Base-by-base conservation (phyloP, 2,329 filamentous ascomycete species). In the Talaromyces sp. region DNA sequence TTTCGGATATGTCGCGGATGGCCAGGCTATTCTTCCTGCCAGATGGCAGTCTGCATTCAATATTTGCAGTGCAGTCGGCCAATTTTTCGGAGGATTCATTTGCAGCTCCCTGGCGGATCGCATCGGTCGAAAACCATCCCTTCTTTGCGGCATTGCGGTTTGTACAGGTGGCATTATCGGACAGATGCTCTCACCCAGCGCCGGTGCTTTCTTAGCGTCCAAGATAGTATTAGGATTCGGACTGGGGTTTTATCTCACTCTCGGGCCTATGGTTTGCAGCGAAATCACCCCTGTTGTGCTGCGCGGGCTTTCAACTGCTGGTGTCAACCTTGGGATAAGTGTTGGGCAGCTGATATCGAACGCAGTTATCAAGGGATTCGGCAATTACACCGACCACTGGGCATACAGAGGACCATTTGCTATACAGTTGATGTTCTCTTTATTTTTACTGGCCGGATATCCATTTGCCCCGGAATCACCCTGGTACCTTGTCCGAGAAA, bases 251-350 rank as follows among this genome's bases (percentile, higher is more conserved):
- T 50, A 50, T 24, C 47, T 50, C 8, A 50, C 47, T 19, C 47
- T 50, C 10, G 47, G 47, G 3, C 47, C 47, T 16, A 50, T 50
- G 47, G 19, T 50, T 3, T 50, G 47, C 47, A 50, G 47, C 8
- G 56, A 59, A 37, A 37, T 41, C 22, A 27, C 78, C 0, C 79
- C 83, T 0, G 78, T 84, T 9, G 77, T 77, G 3, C 75, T 85
- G 4, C 79, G 83, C 45, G 82, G 83, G 41, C 74, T 84, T 27
- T 73, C 82, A 0, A 83, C 82, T 0, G 79, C 81, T 0, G 81
- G 80, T 11, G 77, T 84, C 31, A 84, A 85, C 66, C 74, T 85
- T 1, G 82, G 80, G 13, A 81, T 84, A 11, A 72, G 71, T 11
- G 71, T 75, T 43, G 75, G 75, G 14, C 74, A 76, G 57, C 70